phyloP scores from a whole-genome alignment of 257 asterid species.

The Plantago ovata region DNA sequence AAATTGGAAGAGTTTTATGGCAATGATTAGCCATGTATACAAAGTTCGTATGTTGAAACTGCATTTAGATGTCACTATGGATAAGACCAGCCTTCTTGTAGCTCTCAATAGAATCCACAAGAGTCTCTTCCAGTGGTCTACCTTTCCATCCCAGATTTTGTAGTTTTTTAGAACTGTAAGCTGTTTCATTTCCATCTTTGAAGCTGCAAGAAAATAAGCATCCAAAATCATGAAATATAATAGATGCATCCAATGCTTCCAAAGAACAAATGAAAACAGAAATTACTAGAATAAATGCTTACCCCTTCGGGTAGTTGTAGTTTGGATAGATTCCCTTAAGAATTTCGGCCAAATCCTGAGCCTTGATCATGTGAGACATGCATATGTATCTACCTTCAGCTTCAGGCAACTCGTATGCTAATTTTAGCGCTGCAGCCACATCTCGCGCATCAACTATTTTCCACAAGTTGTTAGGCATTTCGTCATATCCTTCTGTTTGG shows the following conservation, averaged over 20 bases:
- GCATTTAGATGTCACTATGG: constrained; percentile 4
- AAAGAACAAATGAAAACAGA: not conserved
- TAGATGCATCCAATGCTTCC: not conserved
- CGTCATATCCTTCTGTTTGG: constrained; percentile 53
- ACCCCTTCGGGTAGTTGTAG: constrained; percentile 71
- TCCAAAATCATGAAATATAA: not conserved
- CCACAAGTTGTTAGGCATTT: constrained; percentile 30
- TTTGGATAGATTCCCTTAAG: constrained; percentile 48
- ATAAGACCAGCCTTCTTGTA: constrained; percentile 49
- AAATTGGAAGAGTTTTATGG: too few species aligned
- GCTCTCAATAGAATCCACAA: constrained; percentile 58
- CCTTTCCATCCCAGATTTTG: constrained; percentile 62
- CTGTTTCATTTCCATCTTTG: constrained; percentile 25
- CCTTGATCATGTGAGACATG: constrained; percentile 29
- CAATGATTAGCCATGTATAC: too few species aligned
- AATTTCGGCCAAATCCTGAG: constrained; percentile 42
- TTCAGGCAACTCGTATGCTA: constrained; percentile 54
- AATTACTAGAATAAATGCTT: constrained; percentile 5
- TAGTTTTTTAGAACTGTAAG: constrained; percentile 48
- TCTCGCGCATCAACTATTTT: constrained; percentile 67
- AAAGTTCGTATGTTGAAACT: too few species aligned
- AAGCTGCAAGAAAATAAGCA: constrained; percentile 38
- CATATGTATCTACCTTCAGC: constrained; percentile 78
- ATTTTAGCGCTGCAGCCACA: constrained; percentile 49
- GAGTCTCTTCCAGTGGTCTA: constrained; percentile 57